Conservation (phyloP, 148 eudicot genomes). For the Spergularia marina region DNA sequence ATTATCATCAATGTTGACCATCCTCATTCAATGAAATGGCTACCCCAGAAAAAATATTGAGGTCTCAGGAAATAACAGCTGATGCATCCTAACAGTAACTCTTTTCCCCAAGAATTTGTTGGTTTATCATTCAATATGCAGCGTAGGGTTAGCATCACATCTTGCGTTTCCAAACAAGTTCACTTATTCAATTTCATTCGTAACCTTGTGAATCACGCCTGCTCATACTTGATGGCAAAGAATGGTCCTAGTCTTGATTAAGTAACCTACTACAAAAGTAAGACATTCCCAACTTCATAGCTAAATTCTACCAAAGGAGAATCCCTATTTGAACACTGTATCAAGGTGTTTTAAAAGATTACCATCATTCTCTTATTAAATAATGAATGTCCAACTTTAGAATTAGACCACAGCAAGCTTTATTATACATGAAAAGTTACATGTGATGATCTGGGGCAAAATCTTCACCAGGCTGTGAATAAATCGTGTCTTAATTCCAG, state of each 20-base stretch:
- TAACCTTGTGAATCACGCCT: background rate
- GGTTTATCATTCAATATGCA: background rate
- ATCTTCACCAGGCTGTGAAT: background rate
- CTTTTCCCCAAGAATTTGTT: no score
- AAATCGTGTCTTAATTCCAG: no score
- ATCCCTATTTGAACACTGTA: background rate
- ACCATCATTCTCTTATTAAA: no score
- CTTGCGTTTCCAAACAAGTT: background rate
- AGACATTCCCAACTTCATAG: background rate
- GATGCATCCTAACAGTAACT: background rate
- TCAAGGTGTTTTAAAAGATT: background rate
- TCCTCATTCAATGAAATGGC: background rate
- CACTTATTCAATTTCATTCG: no score
- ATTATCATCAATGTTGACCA: background rate
- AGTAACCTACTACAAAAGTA: background rate
- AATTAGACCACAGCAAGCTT: background rate
- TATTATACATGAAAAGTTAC: background rate
- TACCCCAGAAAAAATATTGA: background rate
- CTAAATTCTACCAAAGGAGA: background rate
- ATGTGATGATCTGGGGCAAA: background rate
- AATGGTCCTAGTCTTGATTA: background rate
- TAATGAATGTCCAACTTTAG: background rate
- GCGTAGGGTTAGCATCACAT: background rate
- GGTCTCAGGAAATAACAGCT: constrained; percentile 9
- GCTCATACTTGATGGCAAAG: background rate